These are phyloP conservation scores for Paradendryphiella salina DNA, from an alignment of 2,329 filamentous ascomycete species.

Conservation along the genomic window DNA sequence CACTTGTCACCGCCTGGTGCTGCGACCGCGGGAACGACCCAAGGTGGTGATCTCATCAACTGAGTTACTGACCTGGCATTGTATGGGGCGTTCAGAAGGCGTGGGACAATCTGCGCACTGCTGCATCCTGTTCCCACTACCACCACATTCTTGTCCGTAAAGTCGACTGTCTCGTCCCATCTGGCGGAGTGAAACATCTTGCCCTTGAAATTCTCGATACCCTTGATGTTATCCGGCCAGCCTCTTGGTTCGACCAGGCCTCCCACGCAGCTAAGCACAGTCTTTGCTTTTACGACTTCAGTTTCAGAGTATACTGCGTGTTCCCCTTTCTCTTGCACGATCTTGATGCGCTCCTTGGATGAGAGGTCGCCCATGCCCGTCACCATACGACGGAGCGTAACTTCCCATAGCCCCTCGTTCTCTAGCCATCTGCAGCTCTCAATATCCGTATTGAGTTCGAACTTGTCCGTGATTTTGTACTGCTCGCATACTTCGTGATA, in stretches of 20 bases:
- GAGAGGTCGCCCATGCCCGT: conserved; percentile 60
- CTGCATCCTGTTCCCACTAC: conserved; percentile 63
- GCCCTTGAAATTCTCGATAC: conserved; percentile 59
- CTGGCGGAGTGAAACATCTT: conserved; percentile 61
- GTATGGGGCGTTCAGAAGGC: conserved; percentile 52
- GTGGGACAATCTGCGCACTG: conserved; percentile 61
- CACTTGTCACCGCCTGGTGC: conserved; percentile 47
- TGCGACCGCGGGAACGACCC: conserved; percentile 53
- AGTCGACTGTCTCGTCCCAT: conserved; percentile 58
- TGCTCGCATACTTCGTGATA: conserved; percentile 58
- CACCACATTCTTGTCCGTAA: conserved; percentile 60
- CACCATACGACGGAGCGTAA: conserved; percentile 55
- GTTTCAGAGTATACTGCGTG: conserved; percentile 55
- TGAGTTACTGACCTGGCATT: conserved; percentile 62
- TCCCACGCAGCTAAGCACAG: conserved; percentile 60
- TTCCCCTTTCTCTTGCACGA: conserved; percentile 51
- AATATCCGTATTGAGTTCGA: conserved; percentile 63
- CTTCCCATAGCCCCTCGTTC: conserved; percentile 59
- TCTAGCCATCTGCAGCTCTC: conserved; percentile 57
- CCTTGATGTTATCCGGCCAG: conserved; percentile 56
- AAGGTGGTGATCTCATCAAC: conserved; percentile 61
- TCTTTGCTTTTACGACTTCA: conserved; percentile 58
- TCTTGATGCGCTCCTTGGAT: conserved; percentile 51
- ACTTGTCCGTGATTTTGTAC: conserved; percentile 59
- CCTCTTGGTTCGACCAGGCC: conserved; percentile 59